Base-by-base conservation (phyloP, 345 rosid species). In the Melaleuca alternifolia region DNA sequence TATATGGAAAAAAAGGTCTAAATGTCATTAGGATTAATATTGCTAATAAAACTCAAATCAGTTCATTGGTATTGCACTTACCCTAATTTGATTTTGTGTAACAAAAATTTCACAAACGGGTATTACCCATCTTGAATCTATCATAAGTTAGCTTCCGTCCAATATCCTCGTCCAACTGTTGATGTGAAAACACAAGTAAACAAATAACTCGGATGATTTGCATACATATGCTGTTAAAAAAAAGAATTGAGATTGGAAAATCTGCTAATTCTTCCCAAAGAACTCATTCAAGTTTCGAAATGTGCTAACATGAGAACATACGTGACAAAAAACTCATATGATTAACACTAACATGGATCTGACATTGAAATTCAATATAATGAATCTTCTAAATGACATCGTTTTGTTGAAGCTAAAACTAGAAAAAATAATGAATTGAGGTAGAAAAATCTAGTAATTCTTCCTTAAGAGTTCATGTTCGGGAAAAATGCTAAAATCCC, bases 31-130 rank as follows among this genome's bases (percentile, higher is more conserved):
- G 0, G 1, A 57, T 57, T 57, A 57, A 57, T 26, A 26, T 41
- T 7, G 26, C 65, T 26, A 57, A 57, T 24, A 57, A 57, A 57
- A 24, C 8, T 57, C 65, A 13, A 11, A 57, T 11, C 7, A 5
- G 12, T 26, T 26, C n/a, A 26, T 2, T 0, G 0, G 0, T 57
- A 30, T 0, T 3, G 26, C 6, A 57, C 26, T 57, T 57, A 57
- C 26, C 7, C 26, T 3, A 6, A 59, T 26, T 59, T n/a, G 12
- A 59, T n/a, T 59, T 12, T 6, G 0, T n/a, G 33, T 59, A 6
- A 59, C 8, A 59, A 59, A 59, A 59, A 26, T 13, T n/a, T 13
- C 15, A n/a, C 16, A 59, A 59, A 59, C 1, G 0, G 14, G 8
- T 59, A 59, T 8, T n/a, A 7, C 33, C 16, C n/a, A n/a, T n/a